phyloP scores from a whole-genome alignment of 345 rosid genomes.

The Populus pruinosa region DNA sequence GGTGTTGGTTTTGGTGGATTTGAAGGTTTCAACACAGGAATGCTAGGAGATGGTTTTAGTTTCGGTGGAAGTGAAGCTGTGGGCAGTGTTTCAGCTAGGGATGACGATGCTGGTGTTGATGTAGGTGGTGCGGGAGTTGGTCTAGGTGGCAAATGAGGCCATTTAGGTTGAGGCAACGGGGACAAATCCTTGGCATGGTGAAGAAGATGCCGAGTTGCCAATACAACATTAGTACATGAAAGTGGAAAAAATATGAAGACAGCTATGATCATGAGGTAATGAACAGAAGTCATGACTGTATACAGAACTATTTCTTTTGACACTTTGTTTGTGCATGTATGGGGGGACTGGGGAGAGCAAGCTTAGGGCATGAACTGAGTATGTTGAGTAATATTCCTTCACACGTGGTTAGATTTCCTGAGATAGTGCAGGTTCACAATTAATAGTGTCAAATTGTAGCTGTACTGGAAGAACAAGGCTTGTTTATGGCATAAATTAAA shows the following conservation, averaged over 20 bases:
- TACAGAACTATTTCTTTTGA: neutral
- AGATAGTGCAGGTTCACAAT: neutral
- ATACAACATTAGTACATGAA: neutral
- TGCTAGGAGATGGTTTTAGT: neutral
- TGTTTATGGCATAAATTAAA: neutral
- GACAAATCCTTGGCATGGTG: neutral
- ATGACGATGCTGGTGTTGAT: slow-evolving; percentile 15
- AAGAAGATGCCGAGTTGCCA: neutral
- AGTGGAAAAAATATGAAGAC: slow-evolving; percentile 1
- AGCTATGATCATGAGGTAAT: neutral
- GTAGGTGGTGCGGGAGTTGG: slow-evolving; percentile 13
- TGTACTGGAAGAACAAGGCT: neutral
- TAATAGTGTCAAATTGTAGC: slow-evolving; percentile 4
- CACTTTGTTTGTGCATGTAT: neutral
- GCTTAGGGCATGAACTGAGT: neutral
- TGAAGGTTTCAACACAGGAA: neutral
- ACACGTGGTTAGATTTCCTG: neutral
- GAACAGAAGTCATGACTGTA: neutral
- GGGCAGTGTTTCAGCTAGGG: neutral
- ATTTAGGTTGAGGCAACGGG: slow-evolving; percentile 8
- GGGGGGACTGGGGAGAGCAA: neutral
- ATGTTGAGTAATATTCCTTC: neutral
- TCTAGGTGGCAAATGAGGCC: slow-evolving; percentile 20
- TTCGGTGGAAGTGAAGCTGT: too few species aligned
- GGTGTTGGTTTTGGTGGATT: too few species aligned